phyloP scores from a whole-genome alignment of 441 rosid species.

The Syzygium syzygioides region DNA sequence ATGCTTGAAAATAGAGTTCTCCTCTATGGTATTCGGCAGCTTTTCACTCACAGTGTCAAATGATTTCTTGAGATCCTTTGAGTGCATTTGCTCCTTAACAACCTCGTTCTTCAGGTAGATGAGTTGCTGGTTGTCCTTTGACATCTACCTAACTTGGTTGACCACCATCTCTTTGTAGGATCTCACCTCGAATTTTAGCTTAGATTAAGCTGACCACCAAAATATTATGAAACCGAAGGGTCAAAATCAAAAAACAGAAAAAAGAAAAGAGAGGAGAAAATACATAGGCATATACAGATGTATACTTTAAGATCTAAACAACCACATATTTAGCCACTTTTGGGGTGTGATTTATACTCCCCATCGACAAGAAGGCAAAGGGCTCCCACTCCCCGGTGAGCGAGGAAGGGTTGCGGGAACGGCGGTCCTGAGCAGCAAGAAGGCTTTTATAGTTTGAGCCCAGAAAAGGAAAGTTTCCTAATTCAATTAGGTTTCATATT shows the following conservation, averaged over 20 bases:
- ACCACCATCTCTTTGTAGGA: constrained; percentile 76
- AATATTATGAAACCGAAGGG: background rate
- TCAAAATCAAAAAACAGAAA: background rate
- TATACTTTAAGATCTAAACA: background rate
- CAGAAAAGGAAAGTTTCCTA: no score
- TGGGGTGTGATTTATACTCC: no score
- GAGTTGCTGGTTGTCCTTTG: constrained; percentile 81
- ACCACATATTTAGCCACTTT: background rate
- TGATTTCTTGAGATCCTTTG: constrained; percentile 48
- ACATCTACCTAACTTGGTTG: constrained; percentile 48
- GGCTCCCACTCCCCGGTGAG: no score
- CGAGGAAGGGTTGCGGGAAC: no score
- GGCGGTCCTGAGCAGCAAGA: no score
- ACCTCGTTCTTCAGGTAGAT: constrained; percentile 37
- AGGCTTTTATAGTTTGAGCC: no score
- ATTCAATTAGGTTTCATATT: no score
- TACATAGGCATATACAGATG: background rate
- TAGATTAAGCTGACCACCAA: constrained; percentile 31
- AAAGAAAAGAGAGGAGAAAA: background rate
- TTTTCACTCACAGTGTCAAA: constrained; percentile 43
- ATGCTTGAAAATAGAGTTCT: constrained; percentile 59
- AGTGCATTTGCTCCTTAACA: constrained; percentile 31
- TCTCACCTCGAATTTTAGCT: constrained; percentile 46
- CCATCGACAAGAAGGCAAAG: no score
- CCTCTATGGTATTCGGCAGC: constrained; percentile 58